Conservation (phyloP, 495 filamentous ascomycete genomes). For the Neurospora pannonica region DNA sequence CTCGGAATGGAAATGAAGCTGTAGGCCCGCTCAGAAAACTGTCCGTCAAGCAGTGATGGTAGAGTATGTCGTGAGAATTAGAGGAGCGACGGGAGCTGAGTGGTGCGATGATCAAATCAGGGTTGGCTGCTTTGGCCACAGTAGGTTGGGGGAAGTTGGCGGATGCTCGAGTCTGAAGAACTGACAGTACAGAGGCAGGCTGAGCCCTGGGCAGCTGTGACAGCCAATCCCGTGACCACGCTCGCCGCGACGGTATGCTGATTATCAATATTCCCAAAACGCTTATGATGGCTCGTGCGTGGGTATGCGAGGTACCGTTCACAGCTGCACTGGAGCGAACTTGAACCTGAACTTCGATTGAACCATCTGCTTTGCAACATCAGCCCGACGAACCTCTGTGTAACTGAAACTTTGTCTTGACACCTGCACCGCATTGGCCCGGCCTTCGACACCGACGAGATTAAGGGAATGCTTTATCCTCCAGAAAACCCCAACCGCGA, state of each 20-base stretch:
- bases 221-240: background rate
- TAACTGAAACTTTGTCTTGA: background rate
- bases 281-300: background rate
- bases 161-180: background rate
- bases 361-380: background rate
- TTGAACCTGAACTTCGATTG: background rate
- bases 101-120: background rate
- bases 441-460: background rate
- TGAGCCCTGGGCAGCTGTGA: background rate
- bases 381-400: background rate
- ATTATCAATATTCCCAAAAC: background rate
- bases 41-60: background rate
- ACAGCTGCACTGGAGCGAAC: background rate
- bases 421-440: background rate
- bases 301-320: background rate
- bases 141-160: background rate
- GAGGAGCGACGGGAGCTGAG: background rate
- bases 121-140: background rate
- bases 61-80: background rate
- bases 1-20: background rate
- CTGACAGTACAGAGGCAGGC: background rate
- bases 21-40: background rate
- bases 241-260: background rate
- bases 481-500: background rate
- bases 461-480: background rate